Conservation (phyloP, 768 basidiomycete species). For the Inosperma sp. region DNA sequence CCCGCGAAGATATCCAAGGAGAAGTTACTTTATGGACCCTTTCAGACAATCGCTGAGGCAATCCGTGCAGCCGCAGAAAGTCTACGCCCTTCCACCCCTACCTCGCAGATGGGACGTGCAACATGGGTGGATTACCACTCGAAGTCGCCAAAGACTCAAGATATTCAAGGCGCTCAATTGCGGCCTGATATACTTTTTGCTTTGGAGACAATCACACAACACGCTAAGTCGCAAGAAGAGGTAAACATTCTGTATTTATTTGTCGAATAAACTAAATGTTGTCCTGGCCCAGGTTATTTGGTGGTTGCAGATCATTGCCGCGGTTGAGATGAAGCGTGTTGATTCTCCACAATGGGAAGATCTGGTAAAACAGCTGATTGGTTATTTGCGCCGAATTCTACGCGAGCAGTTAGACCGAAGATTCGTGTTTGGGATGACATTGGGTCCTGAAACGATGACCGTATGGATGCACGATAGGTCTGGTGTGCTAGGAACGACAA, state of each 20-base stretch:
- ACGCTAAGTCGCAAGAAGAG: too few species aligned
- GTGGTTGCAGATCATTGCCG: conserved; percentile 6
- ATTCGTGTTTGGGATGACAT: background rate
- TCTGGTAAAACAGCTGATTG: conserved; percentile 4
- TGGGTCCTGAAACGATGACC: conserved; percentile 3
- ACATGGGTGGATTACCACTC: too few species aligned
- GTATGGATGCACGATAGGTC: conserved; percentile 8
- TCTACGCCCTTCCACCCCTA: background rate
- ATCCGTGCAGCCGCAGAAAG: too few species aligned
- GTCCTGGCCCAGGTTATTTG: background rate
- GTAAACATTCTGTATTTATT: too few species aligned
- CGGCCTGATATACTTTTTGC: too few species aligned
- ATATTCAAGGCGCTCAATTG: too few species aligned
- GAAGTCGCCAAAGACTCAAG: too few species aligned
- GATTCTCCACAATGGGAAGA: background rate
- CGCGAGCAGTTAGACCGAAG: conserved; percentile 2
- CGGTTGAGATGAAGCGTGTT: conserved; percentile 3
- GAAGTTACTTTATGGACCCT: too few species aligned
- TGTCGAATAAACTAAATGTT: too few species aligned
- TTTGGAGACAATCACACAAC: background rate
- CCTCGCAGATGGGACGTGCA: too few species aligned
- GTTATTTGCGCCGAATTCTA: background rate
- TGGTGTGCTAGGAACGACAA: conserved; percentile 6
- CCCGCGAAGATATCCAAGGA: too few species aligned
- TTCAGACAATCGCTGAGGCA: too few species aligned